These are phyloP conservation scores for Polychaeton citri DNA, from an alignment of 2,329 filamentous ascomycete genomes.

Conservation along the genomic window DNA sequence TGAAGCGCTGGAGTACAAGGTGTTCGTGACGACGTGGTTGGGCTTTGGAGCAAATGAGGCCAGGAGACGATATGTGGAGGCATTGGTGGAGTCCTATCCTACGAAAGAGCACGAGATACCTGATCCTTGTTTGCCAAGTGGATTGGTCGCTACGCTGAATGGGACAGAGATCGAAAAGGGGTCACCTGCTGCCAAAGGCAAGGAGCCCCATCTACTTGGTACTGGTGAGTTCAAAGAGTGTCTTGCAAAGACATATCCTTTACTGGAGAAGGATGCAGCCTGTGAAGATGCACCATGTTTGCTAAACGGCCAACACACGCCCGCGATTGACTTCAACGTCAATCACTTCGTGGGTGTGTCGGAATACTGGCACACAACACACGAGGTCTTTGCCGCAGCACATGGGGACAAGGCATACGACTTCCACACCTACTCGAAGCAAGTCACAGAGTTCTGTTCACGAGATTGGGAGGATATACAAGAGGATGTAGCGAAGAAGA, in stretches of 20 bases:
- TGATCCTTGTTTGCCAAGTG: slow-evolving; percentile 79
- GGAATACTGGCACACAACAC: slow-evolving; percentile 97
- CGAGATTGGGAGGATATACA: slow-evolving; percentile 70
- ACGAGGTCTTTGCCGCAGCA: slow-evolving; percentile 74
- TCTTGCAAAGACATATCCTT: slow-evolving; percentile 63
- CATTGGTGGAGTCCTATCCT: slow-evolving; percentile 54
- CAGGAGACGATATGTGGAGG: slow-evolving; percentile 67
- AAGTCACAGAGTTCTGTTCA: slow-evolving; percentile 73
- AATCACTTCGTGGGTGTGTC: slow-evolving; percentile 98
- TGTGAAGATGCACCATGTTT: slow-evolving; percentile 77
- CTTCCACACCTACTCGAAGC: slow-evolving; percentile 74
- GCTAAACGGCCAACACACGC: slow-evolving; percentile 80
- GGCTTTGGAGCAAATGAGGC: slow-evolving; percentile 96
- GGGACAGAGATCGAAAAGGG: slow-evolving; percentile 44
- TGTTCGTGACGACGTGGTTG: slow-evolving; percentile 94
- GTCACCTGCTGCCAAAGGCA: slow-evolving; percentile 26
- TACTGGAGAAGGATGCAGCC: slow-evolving; percentile 77
- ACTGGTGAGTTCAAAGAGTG: slow-evolving; percentile 84
- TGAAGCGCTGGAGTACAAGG: slow-evolving; percentile 61
- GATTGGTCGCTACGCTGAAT: slow-evolving; percentile 59
- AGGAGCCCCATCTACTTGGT: slow-evolving; percentile 52
- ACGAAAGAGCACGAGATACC: slow-evolving; percentile 59
- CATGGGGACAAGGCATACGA: slow-evolving; percentile 74
- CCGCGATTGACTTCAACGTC: slow-evolving; percentile 89
- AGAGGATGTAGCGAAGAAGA: slow-evolving; percentile 47